Evolutionary conservation across 805 yeast species (phyloP), one percentile per base, ranked within the genome.

Genomic region (Metschnikowia picachoensis): DNA sequence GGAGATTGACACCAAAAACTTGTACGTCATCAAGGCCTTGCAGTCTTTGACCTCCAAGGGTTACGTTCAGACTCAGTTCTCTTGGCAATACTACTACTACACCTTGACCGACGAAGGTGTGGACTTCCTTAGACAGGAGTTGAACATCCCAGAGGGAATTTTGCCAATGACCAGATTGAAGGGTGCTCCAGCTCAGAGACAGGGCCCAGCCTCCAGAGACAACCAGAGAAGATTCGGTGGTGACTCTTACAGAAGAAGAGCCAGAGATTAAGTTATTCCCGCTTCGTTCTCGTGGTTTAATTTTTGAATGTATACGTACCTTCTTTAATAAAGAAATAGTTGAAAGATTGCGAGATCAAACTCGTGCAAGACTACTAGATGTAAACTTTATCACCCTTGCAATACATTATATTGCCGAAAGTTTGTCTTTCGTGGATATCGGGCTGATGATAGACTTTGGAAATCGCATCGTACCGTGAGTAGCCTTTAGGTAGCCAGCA

Each of bases 11-110:
- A 87, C 96, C 83, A 92, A 80, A 82, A 94, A 94, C 95, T 85
- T 94, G 76, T 94, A 76, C 73, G 99, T 73, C 66, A 89, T 94
- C 84, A 94, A 94, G 86, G 97, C 99, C 71, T 85, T 94, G 77
- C 99, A 94, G 82, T 92, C 98, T 58, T 88, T 94, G 77, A 89
- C 96, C 72, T 94, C 99, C 58, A 89, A 86, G 78, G 99, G 99
- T 76, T 94, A 70, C 85, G 98, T 94, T 78, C 90, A 92, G 88
- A 94, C 99, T 67, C 98, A 90, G 80, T 94, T 92, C 86, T 92
- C 98, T 70, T 94, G 99, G 99, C 97, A 91, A 85, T 89, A 89
- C 85, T 94, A 94, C 82, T 94, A 94, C 96, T 94, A 94, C 95
- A 89, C 99, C 82, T 87, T 94, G 74, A 94, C 98, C 73, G 98